Percentiles rank a stretch among this genome's conserved stretches.
Evolutionary conservation across 1,284 basidiomycete species (phyloP).

Genomic region (Ustilago nuda): DNA sequence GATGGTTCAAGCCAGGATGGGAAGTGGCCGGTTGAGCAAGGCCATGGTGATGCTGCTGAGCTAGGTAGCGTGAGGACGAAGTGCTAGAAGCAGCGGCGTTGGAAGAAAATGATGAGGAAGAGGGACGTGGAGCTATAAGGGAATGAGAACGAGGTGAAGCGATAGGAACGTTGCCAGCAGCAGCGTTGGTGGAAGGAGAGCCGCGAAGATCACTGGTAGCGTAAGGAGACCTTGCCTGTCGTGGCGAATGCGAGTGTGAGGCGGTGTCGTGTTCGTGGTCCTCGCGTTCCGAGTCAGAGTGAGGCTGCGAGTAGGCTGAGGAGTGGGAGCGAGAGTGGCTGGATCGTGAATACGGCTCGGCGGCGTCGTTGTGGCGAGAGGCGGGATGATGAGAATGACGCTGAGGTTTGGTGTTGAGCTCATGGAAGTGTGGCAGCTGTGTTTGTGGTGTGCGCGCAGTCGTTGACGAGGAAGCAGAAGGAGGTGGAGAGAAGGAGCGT

Average conservation of each 20-base stretch:
- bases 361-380: constrained; percentile 7
- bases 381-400: constrained; percentile 14
- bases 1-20: constrained; percentile 25
- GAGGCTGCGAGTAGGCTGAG: constrained; percentile 26
- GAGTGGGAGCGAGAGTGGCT: constrained; percentile 34
- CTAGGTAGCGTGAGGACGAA: constrained; percentile 16
- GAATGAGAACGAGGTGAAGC: constrained; percentile 24
- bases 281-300: constrained; percentile 26
- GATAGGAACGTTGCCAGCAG: neutral
- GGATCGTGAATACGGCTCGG: constrained; percentile 16
- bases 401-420: constrained; percentile 19
- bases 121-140: constrained; percentile 14
- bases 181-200: constrained; percentile 24
- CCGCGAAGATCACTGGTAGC: constrained; percentile 37
- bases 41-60: constrained; percentile 33
- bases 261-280: constrained; percentile 21
- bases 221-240: constrained; percentile 39
- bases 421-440: constrained; percentile 26
- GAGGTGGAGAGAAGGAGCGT: constrained; percentile 26
- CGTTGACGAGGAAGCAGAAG: neutral
- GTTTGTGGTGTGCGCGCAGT: constrained; percentile 2
- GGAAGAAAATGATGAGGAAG: constrained; percentile 12
- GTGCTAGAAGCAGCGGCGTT: neutral
- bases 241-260: constrained; percentile 34
- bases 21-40: constrained; percentile 7